A percentile compares a stretch with the other conserved stretches of the same genome.
phyloP scores from a whole-genome alignment of 805 yeast species.

The Barnettozyma populi region DNA sequence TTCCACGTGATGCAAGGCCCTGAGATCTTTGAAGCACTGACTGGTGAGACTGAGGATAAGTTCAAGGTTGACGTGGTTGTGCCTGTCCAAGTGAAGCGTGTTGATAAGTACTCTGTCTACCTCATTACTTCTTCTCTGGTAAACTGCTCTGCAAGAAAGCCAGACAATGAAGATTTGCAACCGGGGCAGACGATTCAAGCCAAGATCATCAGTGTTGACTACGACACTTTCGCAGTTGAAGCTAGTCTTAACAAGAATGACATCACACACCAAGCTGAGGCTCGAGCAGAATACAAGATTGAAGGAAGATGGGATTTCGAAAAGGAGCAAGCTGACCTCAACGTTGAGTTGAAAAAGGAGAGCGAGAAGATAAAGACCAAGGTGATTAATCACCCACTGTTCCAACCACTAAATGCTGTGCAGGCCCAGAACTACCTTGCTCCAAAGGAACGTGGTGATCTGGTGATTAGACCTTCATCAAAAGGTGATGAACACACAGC shows the following conservation, averaged over 20 bases:
- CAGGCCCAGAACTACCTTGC: constrained; percentile 95
- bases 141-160: constrained; percentile 51
- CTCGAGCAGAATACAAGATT: constrained; percentile 37
- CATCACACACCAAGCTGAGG: constrained; percentile 43
- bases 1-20: constrained; percentile 58
- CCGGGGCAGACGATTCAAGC: constrained; percentile 85
- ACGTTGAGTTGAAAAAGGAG: constrained; percentile 52
- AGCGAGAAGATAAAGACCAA: constrained; percentile 63
- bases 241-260: constrained; percentile 67
- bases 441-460: constrained; percentile 82
- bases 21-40: constrained; percentile 82
- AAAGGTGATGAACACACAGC: constrained; percentile 84
- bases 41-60: constrained; percentile 75
- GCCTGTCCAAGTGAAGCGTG: constrained; percentile 68
- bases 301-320: constrained; percentile 74
- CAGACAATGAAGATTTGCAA: constrained; percentile 41
- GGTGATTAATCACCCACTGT: constrained; percentile 86
- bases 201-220: constrained; percentile 63
- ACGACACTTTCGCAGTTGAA: constrained; percentile 67
- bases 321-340: constrained; percentile 63
- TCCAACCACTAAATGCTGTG: constrained; percentile 70
- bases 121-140: constrained; percentile 55
- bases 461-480: constrained; percentile 92
- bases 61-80: constrained; percentile 66
- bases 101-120: constrained; percentile 39